These are phyloP conservation scores for Aspergillus sp. DNA, from an alignment of 2,329 filamentous ascomycete genomes.

Conservation along the genomic window DNA sequence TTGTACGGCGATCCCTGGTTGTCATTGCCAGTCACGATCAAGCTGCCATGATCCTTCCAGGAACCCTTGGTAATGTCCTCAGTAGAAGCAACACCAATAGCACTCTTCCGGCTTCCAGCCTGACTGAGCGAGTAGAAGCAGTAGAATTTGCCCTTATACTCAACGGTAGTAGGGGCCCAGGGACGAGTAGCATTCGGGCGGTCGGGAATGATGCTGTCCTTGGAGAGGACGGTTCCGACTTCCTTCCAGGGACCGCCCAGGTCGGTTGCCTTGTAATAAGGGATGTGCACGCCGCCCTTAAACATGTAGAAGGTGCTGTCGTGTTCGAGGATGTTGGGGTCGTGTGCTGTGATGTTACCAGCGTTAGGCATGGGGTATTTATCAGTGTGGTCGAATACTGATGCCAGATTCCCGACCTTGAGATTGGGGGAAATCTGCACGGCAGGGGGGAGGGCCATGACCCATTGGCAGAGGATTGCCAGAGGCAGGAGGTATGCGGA, in stretches of 20 bases:
- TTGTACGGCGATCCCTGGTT: constrained; percentile 16
- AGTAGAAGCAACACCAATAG: constrained; percentile 26
- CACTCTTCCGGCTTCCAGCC: constrained; percentile 18
- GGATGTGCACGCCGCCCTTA: constrained; percentile 18
- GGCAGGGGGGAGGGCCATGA: not conserved
- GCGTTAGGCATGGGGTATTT: constrained; percentile 14
- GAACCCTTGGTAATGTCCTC: constrained; percentile 9
- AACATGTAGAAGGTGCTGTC: constrained; percentile 22
- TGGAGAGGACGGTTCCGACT: constrained; percentile 19
- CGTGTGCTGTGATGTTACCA: constrained; percentile 16
- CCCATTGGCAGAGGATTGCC: not conserved
- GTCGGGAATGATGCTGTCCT: constrained; percentile 17
- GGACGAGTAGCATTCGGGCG: constrained; percentile 17
- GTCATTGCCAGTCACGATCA: constrained; percentile 20
- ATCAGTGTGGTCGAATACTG: not conserved
- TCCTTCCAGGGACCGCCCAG: constrained; percentile 22
- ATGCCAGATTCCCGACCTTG: not conserved
- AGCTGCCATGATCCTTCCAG: constrained; percentile 25
- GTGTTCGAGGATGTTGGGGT: constrained; percentile 22
- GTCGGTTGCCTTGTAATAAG: constrained; percentile 13
- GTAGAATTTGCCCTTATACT: constrained; percentile 21
- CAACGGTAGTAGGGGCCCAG: constrained; percentile 24
- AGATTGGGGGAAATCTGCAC: not conserved
- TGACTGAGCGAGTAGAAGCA: constrained; percentile 25
- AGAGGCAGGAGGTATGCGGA: not conserved